Base-by-base conservation (phyloP, 1,284 basidiomycete genomes). In the Limonomyces culmigenus region DNA sequence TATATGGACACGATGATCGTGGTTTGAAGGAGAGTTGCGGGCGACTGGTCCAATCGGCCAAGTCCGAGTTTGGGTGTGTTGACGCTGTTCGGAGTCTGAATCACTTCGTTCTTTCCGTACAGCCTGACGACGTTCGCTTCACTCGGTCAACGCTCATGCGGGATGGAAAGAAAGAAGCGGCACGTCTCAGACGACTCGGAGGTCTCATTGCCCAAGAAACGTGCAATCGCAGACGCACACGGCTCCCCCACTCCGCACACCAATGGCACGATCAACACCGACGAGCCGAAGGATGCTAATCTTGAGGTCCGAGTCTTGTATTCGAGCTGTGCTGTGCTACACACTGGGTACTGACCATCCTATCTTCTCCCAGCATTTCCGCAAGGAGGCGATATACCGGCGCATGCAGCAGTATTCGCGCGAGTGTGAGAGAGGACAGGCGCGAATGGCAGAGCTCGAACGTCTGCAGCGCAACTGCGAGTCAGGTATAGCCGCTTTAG, bases 301-400 rank as follows among this genome's bases (percentile, higher is more conserved):
- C 63, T 86, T 42, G 81, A 86, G 74, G 83, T 83, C 2, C 32
- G 23, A 31, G 15, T 21, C 18, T 15, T 38, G 8, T 34, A 23
- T 42, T 38, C 43, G 35, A 39, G 37, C 32, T 40, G 33, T 31
- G 25, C 14, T 5, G 25, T 14, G 2, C 2, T 17, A 30, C 10
- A 8, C 19, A 13, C 41, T 33, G 43, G 34, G 42, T n/a, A n/a
- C n/a, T n/a, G n/a, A n/a, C n/a, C n/a, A n/a, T n/a, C n/a, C n/a
- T n/a, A n/a, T n/a, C n/a, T n/a, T n/a, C n/a, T n/a, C n/a, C 21
- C 44, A 85, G 78, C 56, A 64, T 15, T 80, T 80, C 52, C 76
- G 86, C 41, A 95, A 96, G 58, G 87, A 92, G 51, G 91, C 91
- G 30, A 81, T 96, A 36, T 93, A 77, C 54, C 69, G 91, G 34